phyloP scores from a whole-genome alignment of 169 alveolate species.

The Eimeria acervulina region DNA sequence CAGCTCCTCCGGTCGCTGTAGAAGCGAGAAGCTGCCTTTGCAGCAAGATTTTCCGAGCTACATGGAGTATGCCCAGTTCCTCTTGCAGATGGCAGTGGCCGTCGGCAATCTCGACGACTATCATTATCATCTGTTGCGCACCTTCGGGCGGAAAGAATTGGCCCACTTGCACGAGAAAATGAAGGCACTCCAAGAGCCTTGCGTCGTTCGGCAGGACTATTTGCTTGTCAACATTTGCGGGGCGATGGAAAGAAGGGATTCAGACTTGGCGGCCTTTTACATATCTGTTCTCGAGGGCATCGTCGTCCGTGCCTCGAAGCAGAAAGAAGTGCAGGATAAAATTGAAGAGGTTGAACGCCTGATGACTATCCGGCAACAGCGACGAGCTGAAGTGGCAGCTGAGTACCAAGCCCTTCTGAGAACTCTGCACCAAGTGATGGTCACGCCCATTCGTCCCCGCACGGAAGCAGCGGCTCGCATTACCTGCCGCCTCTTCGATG shows the following conservation, averaged over 20 bases:
- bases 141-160: not conserved
- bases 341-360: not conserved
- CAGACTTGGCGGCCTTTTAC: not conserved
- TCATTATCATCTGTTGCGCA: not conserved
- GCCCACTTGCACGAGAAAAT: not conserved
- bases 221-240: not conserved
- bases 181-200: not conserved
- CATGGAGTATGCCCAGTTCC: not conserved
- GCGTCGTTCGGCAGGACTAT: not conserved
- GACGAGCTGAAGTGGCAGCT: not conserved
- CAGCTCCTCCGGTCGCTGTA: too few relatives aligned
- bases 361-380: not conserved
- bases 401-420: not conserved
- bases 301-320: not conserved
- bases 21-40: too few relatives aligned
- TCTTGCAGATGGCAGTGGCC: not conserved
- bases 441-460: not conserved
- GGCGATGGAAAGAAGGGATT: not conserved
- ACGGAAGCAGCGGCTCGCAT: not conserved
- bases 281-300: not conserved
- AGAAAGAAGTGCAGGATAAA: not conserved
- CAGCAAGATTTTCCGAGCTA: not conserved
- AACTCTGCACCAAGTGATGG: not conserved
- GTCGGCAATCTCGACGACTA: constrained; percentile 5
- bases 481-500: not conserved